Evolutionary conservation across 805 yeast genomes (phyloP), one percentile per base, ranked within the genome.

Genomic region (Tetrapisispora iriomotensis): DNA sequence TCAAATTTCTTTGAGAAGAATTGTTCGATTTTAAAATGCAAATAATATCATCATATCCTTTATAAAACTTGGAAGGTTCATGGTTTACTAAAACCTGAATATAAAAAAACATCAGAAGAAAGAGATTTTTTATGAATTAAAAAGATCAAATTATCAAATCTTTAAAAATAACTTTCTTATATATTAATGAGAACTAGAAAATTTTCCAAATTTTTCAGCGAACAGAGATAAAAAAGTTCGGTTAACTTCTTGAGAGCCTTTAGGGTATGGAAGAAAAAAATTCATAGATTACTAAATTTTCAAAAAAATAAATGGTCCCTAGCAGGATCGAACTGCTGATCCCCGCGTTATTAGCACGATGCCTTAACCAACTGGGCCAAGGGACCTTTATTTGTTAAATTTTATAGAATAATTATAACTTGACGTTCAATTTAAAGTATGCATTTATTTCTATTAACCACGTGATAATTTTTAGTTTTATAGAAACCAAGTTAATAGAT

Each of bases 11-110:
- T 37, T 40, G 48, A 51, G 60, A 49, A 52, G 64, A 59, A 59
- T 57, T 59, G 64, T 59, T 52, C 56, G 64, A 47, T 41, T 47
- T 36, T 37, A 31, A 39, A 41, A 51, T 61, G 62, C 64, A 56
- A 58, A 59, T 59, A 49, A 43, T 46, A 46, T 59, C 64, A 59
- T 59, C 64, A 37, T 54, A 47, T 58, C 53, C 61, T 57, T 57
- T 54, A 50, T 50, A 56, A 56, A 60, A 58, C 62, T 60, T 58
- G 64, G 62, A 60, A 58, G 64, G 62, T 57, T 61, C 58, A 57
- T 44, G 50, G 49, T 38, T 34, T 25, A 39, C 42, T 46, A 12
- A 39, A 50, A 47, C 18, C 20, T 26, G 34, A n/a, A 5, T 3
- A 14, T 6, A 30, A 27, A 20, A 19, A 8, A 25, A 25, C 17